Evolutionary conservation across 176 grass and related monocot genomes (phyloP).

Genomic region (Musa schizocarpa): DNA sequence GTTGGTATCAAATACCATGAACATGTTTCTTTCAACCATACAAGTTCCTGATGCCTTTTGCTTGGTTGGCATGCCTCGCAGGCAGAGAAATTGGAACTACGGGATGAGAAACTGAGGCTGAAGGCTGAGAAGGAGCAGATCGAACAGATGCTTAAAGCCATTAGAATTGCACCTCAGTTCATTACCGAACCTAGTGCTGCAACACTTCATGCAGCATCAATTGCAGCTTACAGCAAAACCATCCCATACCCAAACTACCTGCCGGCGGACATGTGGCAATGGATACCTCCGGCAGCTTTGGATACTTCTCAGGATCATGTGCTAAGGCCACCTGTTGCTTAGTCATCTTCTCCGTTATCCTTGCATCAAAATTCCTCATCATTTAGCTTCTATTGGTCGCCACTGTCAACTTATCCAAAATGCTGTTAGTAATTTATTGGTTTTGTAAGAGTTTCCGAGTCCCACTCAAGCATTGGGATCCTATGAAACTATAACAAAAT

Average conservation of each 20-base stretch:
- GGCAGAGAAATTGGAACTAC: constrained; percentile 74
- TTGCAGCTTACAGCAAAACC: constrained; percentile 41
- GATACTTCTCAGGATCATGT: constrained; percentile 84
- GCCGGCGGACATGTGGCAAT: constrained; percentile 73
- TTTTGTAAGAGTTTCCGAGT: no score
- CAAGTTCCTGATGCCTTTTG: neutral
- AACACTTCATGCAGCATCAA: constrained; percentile 33
- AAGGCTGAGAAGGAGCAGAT: constrained; percentile 76
- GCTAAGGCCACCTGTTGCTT: neutral
- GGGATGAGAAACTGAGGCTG: constrained; percentile 77
- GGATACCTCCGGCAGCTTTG: constrained; percentile 82
- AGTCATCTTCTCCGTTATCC: neutral
- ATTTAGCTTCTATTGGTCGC: neutral
- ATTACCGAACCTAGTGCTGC: constrained; percentile 34
- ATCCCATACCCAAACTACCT: constrained; percentile 54
- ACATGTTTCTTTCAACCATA: no score
- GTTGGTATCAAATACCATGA: no score
- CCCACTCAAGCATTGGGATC: neutral
- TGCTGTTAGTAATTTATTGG: no score
- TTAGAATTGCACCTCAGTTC: constrained; percentile 28
- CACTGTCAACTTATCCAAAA: neutral
- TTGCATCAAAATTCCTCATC: no score
- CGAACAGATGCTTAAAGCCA: constrained; percentile 73
- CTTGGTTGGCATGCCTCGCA: constrained; percentile 16
- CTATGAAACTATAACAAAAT: neutral